Conservation (phyloP, 176 grass and related monocot genomes). For the Ampelocalamus luodianensis region DNA sequence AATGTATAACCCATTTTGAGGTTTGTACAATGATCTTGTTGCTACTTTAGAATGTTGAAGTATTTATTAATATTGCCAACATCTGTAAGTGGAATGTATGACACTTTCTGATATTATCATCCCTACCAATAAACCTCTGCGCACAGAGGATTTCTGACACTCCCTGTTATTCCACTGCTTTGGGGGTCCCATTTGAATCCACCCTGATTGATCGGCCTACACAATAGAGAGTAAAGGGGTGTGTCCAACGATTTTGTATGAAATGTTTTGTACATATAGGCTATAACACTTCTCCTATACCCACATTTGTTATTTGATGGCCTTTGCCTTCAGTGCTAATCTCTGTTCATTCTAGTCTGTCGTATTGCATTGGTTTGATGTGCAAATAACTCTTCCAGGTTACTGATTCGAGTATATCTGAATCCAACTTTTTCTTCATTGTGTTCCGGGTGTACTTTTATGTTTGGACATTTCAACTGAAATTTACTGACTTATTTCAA, state of each 20-base stretch:
- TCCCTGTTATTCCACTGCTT: background rate
- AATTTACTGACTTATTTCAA: slow-evolving; percentile 29
- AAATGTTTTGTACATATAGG: background rate
- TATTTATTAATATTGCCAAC: slow-evolving; percentile 27
- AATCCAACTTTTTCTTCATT: slow-evolving; percentile 8
- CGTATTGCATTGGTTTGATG: background rate
- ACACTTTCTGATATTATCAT: background rate
- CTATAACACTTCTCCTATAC: background rate
- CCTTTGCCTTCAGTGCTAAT: slow-evolving; percentile 1
- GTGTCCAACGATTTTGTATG: background rate
- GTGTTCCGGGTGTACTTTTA: slow-evolving; percentile 3
- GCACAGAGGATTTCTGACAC: background rate
- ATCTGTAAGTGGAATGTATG: slow-evolving; percentile 10
- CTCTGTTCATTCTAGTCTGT: background rate
- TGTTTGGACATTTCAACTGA: slow-evolving; percentile 16
- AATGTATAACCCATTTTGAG: slow-evolving; percentile 96
- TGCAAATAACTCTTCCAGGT: slow-evolving; percentile 9
- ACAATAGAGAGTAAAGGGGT: background rate
- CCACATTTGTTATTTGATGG: slow-evolving; percentile 11
- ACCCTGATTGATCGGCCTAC: background rate
- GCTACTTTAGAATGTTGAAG: slow-evolving; percentile 17
- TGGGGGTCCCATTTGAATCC: background rate
- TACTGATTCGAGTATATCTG: slow-evolving; percentile 6
- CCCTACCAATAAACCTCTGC: background rate
- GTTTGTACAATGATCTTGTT: slow-evolving; percentile 53